A percentile compares a stretch with the other conserved stretches of the same genome.
Evolutionary conservation across 2,329 filamentous ascomycete species (phyloP).

Genomic region (Polytolypa hystricis): DNA sequence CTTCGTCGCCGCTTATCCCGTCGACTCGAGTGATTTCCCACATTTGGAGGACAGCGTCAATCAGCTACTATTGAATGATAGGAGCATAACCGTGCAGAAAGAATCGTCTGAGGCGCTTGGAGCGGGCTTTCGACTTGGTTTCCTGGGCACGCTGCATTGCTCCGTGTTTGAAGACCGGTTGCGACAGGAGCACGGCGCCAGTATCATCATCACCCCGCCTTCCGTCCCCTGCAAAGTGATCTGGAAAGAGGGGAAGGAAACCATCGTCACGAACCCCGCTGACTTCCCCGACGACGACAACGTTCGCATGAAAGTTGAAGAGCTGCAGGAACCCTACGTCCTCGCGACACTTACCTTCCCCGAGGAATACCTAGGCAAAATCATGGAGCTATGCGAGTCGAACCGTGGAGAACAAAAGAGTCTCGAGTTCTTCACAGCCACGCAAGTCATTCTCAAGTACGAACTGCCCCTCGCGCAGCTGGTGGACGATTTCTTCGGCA

Average conservation of each 20-base stretch:
- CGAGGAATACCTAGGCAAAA: constrained; percentile 84
- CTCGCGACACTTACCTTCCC: constrained; percentile 78
- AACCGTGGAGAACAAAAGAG: constrained; percentile 81
- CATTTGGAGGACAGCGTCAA: constrained; percentile 88
- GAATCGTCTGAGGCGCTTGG: constrained; percentile 90
- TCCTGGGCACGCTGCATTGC: constrained; percentile 92
- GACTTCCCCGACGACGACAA: constrained; percentile 69
- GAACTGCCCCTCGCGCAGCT: constrained; percentile 77
- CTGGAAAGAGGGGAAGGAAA: constrained; percentile 65
- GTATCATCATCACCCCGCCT: constrained; percentile 92
- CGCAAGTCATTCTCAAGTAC: constrained; percentile 91
- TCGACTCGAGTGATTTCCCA: constrained; percentile 76
- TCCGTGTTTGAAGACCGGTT: constrained; percentile 97
- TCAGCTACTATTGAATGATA: constrained; percentile 87
- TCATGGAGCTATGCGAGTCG: constrained; percentile 87
- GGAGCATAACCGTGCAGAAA: constrained; percentile 86
- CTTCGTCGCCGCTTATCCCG: constrained; percentile 92
- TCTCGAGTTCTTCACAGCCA: constrained; percentile 80
- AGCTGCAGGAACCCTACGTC: constrained; percentile 65
- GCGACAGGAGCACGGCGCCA: constrained; percentile 85
- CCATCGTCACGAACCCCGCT: constrained; percentile 73
- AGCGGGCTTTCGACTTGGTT: constrained; percentile 86
- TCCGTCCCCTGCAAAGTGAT: constrained; percentile 84
- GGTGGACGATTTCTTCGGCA: constrained; percentile 95
- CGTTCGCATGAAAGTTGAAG: constrained; percentile 43